A percentile compares a stretch with the other conserved stretches of the same genome.
Evolutionary conservation across 1,284 basidiomycete genomes (phyloP).

Genomic region (Prillingera fragicola): DNA sequence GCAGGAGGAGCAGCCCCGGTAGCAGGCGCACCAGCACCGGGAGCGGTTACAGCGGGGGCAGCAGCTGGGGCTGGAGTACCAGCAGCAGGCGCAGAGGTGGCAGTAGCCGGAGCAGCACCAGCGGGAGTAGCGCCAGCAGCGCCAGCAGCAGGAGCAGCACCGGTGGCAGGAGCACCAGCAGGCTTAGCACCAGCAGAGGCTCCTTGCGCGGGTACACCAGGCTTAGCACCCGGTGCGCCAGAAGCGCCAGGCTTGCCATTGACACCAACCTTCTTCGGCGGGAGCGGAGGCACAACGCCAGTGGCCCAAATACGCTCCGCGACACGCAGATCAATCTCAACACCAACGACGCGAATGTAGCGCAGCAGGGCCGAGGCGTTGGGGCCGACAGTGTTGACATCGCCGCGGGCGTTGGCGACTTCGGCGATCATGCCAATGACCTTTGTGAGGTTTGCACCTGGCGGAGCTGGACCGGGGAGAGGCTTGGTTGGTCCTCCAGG

Average conservation of each 20-base stretch:
- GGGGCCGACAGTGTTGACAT: constrained; percentile 43
- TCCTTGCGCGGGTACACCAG: too few relatives aligned
- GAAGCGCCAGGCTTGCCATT: constrained; percentile 8
- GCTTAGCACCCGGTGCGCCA: background rate
- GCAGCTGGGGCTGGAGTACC: background rate
- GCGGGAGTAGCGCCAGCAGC: background rate
- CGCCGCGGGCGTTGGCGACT: constrained; percentile 41
- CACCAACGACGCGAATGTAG: constrained; percentile 43
- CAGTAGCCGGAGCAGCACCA: too few relatives aligned
- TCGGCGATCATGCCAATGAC: constrained; percentile 45
- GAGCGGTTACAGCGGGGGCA: background rate
- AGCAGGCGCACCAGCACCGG: background rate
- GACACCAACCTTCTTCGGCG: constrained; percentile 8
- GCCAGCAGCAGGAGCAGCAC: constrained; percentile 10
- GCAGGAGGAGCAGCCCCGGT: background rate
- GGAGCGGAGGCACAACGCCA: constrained; percentile 34
- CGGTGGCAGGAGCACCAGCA: constrained; percentile 21
- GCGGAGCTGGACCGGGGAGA: constrained; percentile 35
- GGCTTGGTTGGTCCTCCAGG: constrained; percentile 10
- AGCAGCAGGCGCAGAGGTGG: background rate
- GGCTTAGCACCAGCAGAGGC: constrained; percentile 12
- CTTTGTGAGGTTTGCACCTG: constrained; percentile 39
- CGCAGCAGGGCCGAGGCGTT: constrained; percentile 38
- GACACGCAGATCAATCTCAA: constrained; percentile 39
- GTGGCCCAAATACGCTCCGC: constrained; percentile 44